Conservation (phyloP, 2,329 filamentous ascomycete genomes). For the Pseudogymnoascus destructans region DNA sequence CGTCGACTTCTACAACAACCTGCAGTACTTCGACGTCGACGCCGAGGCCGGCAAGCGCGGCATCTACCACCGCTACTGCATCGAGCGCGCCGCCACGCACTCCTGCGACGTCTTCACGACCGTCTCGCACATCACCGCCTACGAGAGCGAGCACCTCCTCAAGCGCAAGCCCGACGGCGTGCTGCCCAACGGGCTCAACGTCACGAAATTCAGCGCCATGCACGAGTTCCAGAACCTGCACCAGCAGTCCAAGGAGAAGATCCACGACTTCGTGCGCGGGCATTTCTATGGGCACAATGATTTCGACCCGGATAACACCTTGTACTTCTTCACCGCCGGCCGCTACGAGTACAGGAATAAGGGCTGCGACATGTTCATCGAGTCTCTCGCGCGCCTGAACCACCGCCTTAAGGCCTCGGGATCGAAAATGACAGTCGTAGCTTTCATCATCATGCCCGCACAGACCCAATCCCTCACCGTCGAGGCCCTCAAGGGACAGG, state of each 20-base stretch:
- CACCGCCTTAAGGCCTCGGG: conserved; percentile 75
- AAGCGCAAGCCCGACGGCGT: conserved; percentile 98
- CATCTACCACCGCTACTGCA: conserved; percentile 97
- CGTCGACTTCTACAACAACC: conserved; percentile 98
- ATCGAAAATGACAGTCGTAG: conserved; percentile 87
- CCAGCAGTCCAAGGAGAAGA: conserved; percentile 92
- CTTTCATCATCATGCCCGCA: conserved; percentile 97
- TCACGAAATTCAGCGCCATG: conserved; percentile 95
- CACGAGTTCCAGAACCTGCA: conserved; percentile 99
- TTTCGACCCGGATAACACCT: conserved; percentile 89
- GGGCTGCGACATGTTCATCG: conserved; percentile 99
- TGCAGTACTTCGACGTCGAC: conserved; percentile 93
- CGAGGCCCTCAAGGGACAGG: conserved; percentile 90
- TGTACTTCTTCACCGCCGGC: conserved; percentile 95
- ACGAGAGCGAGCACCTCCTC: conserved; percentile 91
- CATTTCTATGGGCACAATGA: conserved; percentile 99
- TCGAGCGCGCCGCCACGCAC: conserved; percentile 87
- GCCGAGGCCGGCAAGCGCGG: conserved; percentile 93
- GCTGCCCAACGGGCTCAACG: conserved; percentile 89
- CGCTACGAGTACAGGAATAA: conserved; percentile 98
- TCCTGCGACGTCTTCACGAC: conserved; percentile 95
- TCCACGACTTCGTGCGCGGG: conserved; percentile 92
- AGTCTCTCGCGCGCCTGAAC: conserved; percentile 86
- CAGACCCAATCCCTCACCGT: conserved; percentile 92
- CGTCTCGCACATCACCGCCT: conserved; percentile 95